phyloP scores from a whole-genome alignment of 805 yeast species.

The Teunomyces gatunensis region DNA sequence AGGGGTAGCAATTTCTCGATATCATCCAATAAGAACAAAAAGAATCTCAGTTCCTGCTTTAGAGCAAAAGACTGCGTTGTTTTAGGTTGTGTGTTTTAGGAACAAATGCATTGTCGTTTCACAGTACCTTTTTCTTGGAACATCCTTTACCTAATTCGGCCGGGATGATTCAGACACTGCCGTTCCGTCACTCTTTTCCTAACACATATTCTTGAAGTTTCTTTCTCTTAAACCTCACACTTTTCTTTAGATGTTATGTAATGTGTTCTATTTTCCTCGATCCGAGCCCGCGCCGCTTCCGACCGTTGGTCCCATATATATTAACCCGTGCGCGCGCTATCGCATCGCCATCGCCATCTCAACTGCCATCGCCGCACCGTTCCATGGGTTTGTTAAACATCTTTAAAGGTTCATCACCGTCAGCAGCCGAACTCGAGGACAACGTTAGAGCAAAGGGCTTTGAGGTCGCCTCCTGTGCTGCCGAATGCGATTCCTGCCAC shows the following conservation, averaged over 20 bases:
- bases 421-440: neutral
- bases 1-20: too few species aligned
- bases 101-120: neutral
- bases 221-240: neutral
- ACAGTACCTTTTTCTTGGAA: neutral
- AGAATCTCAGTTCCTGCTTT: too few species aligned
- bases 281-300: neutral
- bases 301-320: neutral
- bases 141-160: too few species aligned
- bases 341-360: neutral
- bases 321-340: neutral
- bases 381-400: constrained; percentile 4
- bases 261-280: neutral
- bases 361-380: neutral
- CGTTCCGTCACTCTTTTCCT: too few species aligned
- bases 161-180: too few species aligned
- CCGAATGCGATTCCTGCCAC: constrained; percentile 55
- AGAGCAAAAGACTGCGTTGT: too few species aligned
- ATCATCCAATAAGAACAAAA: too few species aligned
- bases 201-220: too few species aligned
- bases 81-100: neutral
- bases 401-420: neutral
- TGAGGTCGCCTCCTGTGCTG: constrained; percentile 46
- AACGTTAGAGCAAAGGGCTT: constrained; percentile 15
- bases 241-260: neutral